phyloP scores from a whole-genome alignment of 1,284 basidiomycete genomes.

The Sporisorium exsertum region DNA sequence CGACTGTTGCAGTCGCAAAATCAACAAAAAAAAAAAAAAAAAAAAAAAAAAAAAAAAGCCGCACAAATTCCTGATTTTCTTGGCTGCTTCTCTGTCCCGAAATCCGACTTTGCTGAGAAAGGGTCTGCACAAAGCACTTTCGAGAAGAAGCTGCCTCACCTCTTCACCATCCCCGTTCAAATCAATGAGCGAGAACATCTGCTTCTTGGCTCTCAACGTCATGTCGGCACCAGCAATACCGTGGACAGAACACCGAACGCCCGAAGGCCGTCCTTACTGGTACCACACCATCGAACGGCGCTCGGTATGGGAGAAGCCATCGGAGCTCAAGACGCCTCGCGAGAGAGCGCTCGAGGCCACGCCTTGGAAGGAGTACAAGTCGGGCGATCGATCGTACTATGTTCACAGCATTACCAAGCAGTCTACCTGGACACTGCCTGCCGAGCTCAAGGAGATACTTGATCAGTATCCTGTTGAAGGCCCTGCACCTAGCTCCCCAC shows the following conservation, averaged over 20 bases:
- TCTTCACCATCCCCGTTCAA: not conserved
- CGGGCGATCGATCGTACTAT: constrained; percentile 66
- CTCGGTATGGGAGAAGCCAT: constrained; percentile 68
- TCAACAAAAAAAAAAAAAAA: not conserved
- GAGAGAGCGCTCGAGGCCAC: constrained; percentile 64
- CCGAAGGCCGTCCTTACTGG: constrained; percentile 65
- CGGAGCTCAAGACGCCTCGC: constrained; percentile 65
- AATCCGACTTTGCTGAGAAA: not conserved
- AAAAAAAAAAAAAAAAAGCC: too few species aligned
- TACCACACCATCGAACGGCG: constrained; percentile 61
- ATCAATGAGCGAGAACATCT: too few species aligned
- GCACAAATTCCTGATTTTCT: too few species aligned
- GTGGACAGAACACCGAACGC: constrained; percentile 64
- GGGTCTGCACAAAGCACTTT: not conserved
- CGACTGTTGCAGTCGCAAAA: constrained; percentile 1
- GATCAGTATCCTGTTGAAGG: constrained; percentile 49
- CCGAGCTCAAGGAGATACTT: constrained; percentile 61
- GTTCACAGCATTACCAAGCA: constrained; percentile 66
- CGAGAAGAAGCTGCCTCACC: not conserved
- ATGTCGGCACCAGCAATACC: constrained; percentile 24
- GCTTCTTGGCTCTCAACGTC: too few species aligned
- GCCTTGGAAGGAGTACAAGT: constrained; percentile 68
- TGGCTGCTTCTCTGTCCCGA: not conserved
- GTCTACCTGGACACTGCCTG: constrained; percentile 64
- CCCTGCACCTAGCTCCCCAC: constrained; percentile 2